phyloP scores from a whole-genome alignment of 805 yeast species.

The Ogataea ganodermae region DNA sequence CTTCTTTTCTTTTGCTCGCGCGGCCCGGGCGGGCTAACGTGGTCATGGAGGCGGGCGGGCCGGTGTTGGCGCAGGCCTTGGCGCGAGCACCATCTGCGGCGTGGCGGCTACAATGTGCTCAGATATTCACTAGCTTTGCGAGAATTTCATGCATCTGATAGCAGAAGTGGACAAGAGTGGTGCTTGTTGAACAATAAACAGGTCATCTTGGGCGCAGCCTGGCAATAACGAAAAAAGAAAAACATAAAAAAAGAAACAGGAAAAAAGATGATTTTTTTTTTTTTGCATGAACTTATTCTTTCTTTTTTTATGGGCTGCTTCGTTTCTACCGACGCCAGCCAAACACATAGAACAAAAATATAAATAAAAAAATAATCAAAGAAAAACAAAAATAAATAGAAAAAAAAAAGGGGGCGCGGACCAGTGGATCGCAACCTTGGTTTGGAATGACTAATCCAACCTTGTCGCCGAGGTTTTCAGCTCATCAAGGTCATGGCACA shows the following conservation, averaged over 20 bases:
- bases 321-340: neutral
- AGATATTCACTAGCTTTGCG: neutral
- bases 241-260: slow-evolving; percentile 9
- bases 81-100: neutral
- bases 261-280: neutral
- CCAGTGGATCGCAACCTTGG: too few relatives aligned
- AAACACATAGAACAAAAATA: too few relatives aligned
- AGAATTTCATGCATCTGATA: neutral
- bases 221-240: neutral
- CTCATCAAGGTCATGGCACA: too few relatives aligned
- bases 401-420: too few relatives aligned
- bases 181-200: neutral
- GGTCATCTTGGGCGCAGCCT: neutral
- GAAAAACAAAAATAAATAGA: too few relatives aligned
- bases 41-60: neutral
- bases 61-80: too few relatives aligned
- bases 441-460: too few relatives aligned
- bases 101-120: neutral
- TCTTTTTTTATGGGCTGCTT: neutral
- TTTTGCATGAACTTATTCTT: neutral
- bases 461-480: too few relatives aligned
- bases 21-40: neutral
- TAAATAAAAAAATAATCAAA: too few relatives aligned
- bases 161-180: too few relatives aligned
- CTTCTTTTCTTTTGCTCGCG: neutral